Base-by-base conservation (phyloP, 805 yeast genomes). In the Martiniozyma abietophila region DNA sequence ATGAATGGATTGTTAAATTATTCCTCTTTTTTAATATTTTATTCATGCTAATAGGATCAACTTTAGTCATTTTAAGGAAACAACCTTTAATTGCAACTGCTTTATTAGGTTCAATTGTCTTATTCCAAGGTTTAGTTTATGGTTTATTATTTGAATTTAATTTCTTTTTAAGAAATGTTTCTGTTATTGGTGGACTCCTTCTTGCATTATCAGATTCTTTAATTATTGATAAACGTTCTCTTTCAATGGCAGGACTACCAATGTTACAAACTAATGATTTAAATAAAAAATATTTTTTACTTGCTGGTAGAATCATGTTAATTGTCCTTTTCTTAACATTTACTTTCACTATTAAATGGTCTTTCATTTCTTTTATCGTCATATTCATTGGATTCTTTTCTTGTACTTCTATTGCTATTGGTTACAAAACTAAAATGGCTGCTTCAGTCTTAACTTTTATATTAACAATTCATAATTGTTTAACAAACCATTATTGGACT, bases 131-230 rank as follows among this genome's bases (percentile, higher is more conserved):
- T 5, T 45, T 88, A 10, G 81, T 81, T 40, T 89, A 89, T 53
- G 97, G 97, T 5, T 66, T 88, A 43, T 72, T 84, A 44, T 75
- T 80, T 47, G 95, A 88, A 48, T 67, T 80, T 20, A 73, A 74
- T 39, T 89, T 88, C 61, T 74, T 92, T 48, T 69, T 85, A 50
- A 76, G 96, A 62, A 86, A 85, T 55, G 65, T 88, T 45, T 80
- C 94, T 16, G 89, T 89, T 32, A 78, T 85, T 45, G 98, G 98
- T 29, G 97, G 97, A 6, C 69, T 89, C 43, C 62, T 89, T 46
- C 73, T 89, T 50, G 95, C 89, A 6, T 73, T 85, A 39, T 75
- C 89, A 36, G 96, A 89, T 55, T 76, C 89, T 7, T 69, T 88
- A 47, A 88, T 83, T 18, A 75, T 83, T 43, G 85, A 72, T 61